phyloP scores from a whole-genome alignment of 208 protist species.

The Leishmania lainsoni region DNA sequence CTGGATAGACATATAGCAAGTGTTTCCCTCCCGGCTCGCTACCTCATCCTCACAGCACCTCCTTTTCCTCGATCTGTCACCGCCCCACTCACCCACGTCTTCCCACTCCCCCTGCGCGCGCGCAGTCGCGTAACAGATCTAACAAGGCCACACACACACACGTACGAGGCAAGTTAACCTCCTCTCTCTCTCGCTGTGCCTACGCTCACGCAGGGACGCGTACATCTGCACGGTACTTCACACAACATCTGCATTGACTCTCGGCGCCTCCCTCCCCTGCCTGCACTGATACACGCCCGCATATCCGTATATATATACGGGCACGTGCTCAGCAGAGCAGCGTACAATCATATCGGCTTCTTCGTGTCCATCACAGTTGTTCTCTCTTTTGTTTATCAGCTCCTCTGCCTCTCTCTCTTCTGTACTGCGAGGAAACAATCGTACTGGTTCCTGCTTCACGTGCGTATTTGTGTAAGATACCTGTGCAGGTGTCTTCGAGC shows the following conservation, averaged over 20 bases:
- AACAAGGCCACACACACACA: conserved; percentile 9
- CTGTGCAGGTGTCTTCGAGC: not conserved
- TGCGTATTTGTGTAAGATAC: too few relatives aligned
- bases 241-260: not conserved
- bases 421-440: not conserved
- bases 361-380: not conserved
- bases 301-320: not conserved
- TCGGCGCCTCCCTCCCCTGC: not conserved
- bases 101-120: not conserved
- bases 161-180: not conserved
- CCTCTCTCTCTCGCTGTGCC: not conserved
- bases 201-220: not conserved
- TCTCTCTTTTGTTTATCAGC: not conserved
- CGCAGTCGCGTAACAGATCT: not conserved
- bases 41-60: not conserved
- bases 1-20: not conserved
- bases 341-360: not conserved
- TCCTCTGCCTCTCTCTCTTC: not conserved
- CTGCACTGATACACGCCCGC: not conserved
- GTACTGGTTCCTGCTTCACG: not conserved
- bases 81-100: not conserved
- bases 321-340: not conserved
- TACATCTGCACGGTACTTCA: not conserved
- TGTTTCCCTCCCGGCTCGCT: not conserved
- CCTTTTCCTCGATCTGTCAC: not conserved